phyloP scores from a whole-genome alignment of 306 rosid species.

The Ziziphus jujuba region DNA sequence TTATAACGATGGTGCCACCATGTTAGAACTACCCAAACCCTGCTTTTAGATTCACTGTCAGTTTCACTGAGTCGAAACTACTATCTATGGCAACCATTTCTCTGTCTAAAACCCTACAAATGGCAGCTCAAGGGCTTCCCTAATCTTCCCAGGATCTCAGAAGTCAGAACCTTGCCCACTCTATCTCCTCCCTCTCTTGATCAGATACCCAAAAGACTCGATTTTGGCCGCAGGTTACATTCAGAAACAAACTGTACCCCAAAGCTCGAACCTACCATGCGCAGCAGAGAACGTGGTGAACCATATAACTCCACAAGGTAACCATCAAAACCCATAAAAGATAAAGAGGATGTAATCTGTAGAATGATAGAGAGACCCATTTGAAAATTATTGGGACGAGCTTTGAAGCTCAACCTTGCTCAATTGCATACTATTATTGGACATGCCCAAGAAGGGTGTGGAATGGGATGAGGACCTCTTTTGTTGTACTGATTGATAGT shows the following conservation, averaged over 20 bases:
- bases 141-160: constrained; percentile 24
- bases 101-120: constrained; percentile 47
- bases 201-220: constrained; percentile 25
- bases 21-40: too few relatives aligned
- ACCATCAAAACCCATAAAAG: constrained; percentile 45
- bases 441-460: constrained; percentile 49
- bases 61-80: neutral
- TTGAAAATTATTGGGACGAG: constrained; percentile 77
- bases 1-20: too few relatives aligned
- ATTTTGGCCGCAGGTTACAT: neutral
- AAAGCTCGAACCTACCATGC: neutral
- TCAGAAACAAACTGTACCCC: neutral
- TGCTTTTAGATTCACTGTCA: neutral
- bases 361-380: constrained; percentile 79
- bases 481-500: constrained; percentile 63
- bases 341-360: constrained; percentile 53
- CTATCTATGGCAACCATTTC: constrained; percentile 53
- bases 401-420: constrained; percentile 83
- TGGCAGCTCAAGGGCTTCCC: constrained; percentile 35
- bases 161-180: constrained; percentile 22
- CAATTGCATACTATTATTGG: constrained; percentile 68
- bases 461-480: constrained; percentile 64
- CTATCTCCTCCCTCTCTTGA: constrained; percentile 32
- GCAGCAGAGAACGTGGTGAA: constrained; percentile 3
- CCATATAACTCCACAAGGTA: constrained; percentile 37